Evolutionary conservation across 2,329 filamentous ascomycete genomes (phyloP).

Genomic region (Capronia epimyces): DNA sequence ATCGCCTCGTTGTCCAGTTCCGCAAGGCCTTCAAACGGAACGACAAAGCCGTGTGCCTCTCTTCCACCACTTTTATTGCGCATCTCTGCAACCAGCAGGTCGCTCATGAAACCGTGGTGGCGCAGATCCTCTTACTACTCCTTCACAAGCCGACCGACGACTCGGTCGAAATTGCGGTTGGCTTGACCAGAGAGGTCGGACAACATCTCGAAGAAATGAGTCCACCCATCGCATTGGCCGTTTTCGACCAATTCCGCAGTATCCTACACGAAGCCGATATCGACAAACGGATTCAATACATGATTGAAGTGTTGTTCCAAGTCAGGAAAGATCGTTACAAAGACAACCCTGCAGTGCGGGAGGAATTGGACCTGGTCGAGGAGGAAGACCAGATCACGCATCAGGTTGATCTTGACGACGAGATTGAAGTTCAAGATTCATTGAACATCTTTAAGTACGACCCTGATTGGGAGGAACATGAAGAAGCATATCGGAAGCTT

Average conservation of each 20-base stretch:
- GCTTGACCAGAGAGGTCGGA: constrained; percentile 85
- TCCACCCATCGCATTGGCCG: constrained; percentile 73
- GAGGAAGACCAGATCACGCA: constrained; percentile 98
- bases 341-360: constrained; percentile 82
- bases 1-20: constrained; percentile 83
- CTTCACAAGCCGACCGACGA: constrained; percentile 95
- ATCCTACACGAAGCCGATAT: constrained; percentile 96
- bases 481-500: constrained; percentile 81
- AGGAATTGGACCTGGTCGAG: constrained; percentile 91
- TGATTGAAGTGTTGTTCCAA: constrained; percentile 97
- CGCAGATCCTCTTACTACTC: constrained; percentile 85
- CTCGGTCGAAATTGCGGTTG: constrained; percentile 94
- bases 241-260: constrained; percentile 93
- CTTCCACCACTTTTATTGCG: constrained; percentile 88
- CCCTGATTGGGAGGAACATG: constrained; percentile 80
- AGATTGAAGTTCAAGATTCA: constrained; percentile 76
- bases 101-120: constrained; percentile 85
- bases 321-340: constrained; percentile 95
- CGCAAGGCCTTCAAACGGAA: constrained; percentile 93
- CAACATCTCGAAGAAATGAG: constrained; percentile 96
- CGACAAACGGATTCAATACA: constrained; percentile 97
- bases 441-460: constrained; percentile 97
- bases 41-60: constrained; percentile 91
- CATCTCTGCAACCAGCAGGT: constrained; percentile 96
- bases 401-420: constrained; percentile 71